Conservation (phyloP, 495 filamentous ascomycete species). For the Poronia punctata region DNA sequence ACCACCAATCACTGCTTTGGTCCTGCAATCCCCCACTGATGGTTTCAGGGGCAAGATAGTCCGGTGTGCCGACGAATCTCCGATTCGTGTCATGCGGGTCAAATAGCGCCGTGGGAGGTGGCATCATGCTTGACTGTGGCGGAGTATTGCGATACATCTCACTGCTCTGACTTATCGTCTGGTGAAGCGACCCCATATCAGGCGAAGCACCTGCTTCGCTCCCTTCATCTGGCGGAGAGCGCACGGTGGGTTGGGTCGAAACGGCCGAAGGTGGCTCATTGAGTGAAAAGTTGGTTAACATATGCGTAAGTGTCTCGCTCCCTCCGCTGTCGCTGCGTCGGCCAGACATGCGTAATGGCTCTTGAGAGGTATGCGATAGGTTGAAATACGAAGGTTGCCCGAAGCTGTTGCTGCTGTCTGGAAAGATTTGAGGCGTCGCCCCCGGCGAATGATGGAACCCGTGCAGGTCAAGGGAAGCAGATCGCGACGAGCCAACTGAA, state of each 20-base stretch:
- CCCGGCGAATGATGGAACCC: slow-evolving; percentile 64
- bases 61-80: slow-evolving; percentile 92
- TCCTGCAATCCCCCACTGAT: slow-evolving; percentile 93
- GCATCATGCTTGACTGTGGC: slow-evolving; percentile 74
- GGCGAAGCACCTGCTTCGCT: slow-evolving; percentile 55
- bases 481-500: slow-evolving; percentile 89
- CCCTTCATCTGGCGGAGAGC: slow-evolving; percentile 51
- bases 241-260: slow-evolving; percentile 38
- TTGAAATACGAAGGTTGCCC: slow-evolving; percentile 92
- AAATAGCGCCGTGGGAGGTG: slow-evolving; percentile 91
- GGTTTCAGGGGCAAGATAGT: slow-evolving; percentile 95
- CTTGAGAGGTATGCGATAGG: slow-evolving; percentile 58
- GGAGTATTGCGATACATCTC: slow-evolving; percentile 45
- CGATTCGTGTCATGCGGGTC: slow-evolving; percentile 91
- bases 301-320: slow-evolving; percentile 74
- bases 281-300: slow-evolving; percentile 78
- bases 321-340: slow-evolving; percentile 88
- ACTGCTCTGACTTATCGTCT: slow-evolving; percentile 49
- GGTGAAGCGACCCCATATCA: slow-evolving; percentile 58
- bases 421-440: slow-evolving; percentile 81
- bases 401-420: slow-evolving; percentile 58
- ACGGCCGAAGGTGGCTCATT: slow-evolving; percentile 47
- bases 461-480: slow-evolving; percentile 88
- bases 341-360: slow-evolving; percentile 77
- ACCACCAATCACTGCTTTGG: slow-evolving; percentile 99